Conservation (phyloP, 352 stramenopile species). For the Phytophthora pinifolia region DNA sequence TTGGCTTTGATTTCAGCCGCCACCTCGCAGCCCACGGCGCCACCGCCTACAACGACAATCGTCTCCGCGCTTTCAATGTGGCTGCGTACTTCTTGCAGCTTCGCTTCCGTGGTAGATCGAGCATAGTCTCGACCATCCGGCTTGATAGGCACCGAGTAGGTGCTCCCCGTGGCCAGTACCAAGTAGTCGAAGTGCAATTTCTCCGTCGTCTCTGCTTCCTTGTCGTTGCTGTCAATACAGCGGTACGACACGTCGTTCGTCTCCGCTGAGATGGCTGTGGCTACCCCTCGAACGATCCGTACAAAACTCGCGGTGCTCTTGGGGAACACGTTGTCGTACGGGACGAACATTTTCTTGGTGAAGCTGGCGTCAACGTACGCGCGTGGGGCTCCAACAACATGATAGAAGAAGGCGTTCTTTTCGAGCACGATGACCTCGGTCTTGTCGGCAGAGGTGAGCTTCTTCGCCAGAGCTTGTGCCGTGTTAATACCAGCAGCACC, state of each 20-base stretch:
- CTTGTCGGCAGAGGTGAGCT: conserved; percentile 23
- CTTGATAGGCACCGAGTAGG: conserved; percentile 33
- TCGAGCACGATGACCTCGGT: conserved; percentile 40
- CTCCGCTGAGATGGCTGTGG: conserved; percentile 23
- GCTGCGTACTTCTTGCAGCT: conserved; percentile 27
- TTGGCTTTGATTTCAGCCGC: conserved; percentile 38
- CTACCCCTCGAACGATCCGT: conserved; percentile 25
- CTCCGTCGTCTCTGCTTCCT: conserved; percentile 9
- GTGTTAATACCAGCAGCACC: conserved; percentile 34
- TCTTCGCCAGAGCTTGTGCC: conserved; percentile 33
- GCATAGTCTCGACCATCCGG: conserved; percentile 20
- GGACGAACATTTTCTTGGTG: conserved; percentile 39
- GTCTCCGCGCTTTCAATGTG: conserved; percentile 26
- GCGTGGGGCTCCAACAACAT: conserved; percentile 36
- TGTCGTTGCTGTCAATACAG: conserved; percentile 23
- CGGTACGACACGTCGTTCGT: conserved; percentile 27
- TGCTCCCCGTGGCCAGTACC: conserved; percentile 39
- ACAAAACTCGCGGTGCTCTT: conserved; percentile 18
- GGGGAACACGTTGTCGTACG: conserved; percentile 36
- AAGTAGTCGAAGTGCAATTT: conserved; percentile 42
- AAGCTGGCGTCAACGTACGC: conserved; percentile 38
- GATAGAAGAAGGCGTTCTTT: conserved; percentile 42
- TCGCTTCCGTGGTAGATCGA: conserved; percentile 23
- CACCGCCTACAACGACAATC: conserved; percentile 34
- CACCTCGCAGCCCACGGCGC: conserved; percentile 35